Conservation (phyloP, 345 rosid genomes). For the Eutrema japonicum region DNA sequence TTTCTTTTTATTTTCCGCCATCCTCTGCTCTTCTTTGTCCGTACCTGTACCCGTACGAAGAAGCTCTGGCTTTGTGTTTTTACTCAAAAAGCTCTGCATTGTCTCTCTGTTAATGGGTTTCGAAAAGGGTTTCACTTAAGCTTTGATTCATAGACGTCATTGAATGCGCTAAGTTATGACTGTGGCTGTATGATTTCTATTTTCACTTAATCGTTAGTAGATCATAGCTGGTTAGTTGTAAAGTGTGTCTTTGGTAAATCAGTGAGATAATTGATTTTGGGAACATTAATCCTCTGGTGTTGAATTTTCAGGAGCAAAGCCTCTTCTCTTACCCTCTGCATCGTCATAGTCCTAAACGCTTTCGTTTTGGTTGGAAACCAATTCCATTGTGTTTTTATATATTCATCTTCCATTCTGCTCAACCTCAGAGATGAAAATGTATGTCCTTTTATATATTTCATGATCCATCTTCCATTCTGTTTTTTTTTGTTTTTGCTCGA, state of each 20-base stretch:
- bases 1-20: background rate
- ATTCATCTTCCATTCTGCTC: background rate
- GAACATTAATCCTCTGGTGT: background rate
- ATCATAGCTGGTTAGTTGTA: background rate
- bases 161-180: background rate
- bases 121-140: background rate
- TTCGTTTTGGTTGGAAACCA: background rate
- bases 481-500: background rate
- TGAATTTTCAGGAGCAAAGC: constrained; percentile 2
- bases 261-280: background rate
- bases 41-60: background rate
- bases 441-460: background rate
- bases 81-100: background rate
- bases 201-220: background rate
- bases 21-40: background rate
- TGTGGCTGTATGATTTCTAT: background rate
- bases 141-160: background rate
- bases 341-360: background rate
- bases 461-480: constrained; percentile 4
- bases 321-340: background rate
- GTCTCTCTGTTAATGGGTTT: constrained; percentile 13
- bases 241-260: background rate
- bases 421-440: constrained; percentile 38
- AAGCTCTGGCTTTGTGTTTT: too few relatives aligned
- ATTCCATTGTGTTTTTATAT: background rate